Percentiles rank a stretch among this genome's conserved stretches.
phyloP scores from a whole-genome alignment of 1,139 yeast genomes.

The Scheffersomyces segobiensis region DNA sequence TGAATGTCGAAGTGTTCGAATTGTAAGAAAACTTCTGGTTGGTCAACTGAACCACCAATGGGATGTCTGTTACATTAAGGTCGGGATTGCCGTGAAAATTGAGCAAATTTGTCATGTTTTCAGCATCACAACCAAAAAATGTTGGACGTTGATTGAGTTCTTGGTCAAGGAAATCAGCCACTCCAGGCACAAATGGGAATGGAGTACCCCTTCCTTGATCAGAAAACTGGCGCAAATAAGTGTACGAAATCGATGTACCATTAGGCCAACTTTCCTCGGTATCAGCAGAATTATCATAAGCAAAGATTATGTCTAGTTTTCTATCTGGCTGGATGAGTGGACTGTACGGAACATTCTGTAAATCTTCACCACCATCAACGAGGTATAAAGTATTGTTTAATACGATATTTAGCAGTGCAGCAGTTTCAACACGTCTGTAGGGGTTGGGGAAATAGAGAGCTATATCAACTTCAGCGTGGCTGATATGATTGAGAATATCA shows the following conservation, averaged over 20 bases:
- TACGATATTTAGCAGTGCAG: slow-evolving; percentile 21
- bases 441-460: slow-evolving; percentile 47
- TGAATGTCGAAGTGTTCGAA: slow-evolving; percentile 41
- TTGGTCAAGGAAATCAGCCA: slow-evolving; percentile 26
- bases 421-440: slow-evolving; percentile 21
- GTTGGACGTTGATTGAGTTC: slow-evolving; percentile 34
- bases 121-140: slow-evolving; percentile 44
- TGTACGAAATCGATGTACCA: slow-evolving; percentile 65
- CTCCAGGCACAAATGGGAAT: slow-evolving; percentile 42
- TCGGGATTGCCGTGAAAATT: slow-evolving; percentile 27
- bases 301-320: slow-evolving; percentile 75
- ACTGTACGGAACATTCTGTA: slow-evolving; percentile 72
- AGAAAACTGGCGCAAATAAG: slow-evolving; percentile 52
- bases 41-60: slow-evolving; percentile 42
- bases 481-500: slow-evolving; percentile 25
- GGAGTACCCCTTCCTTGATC: slow-evolving; percentile 42
- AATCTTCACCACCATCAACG: slow-evolving; percentile 91
- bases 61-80: slow-evolving; percentile 35
- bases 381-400: slow-evolving; percentile 51
- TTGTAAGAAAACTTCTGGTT: slow-evolving; percentile 31
- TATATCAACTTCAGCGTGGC: slow-evolving; percentile 33
- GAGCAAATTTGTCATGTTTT: slow-evolving; percentile 28
- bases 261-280: slow-evolving; percentile 70
- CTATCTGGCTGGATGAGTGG: slow-evolving; percentile 76
- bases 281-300: slow-evolving; percentile 86